Conservation (phyloP, 2,329 filamentous ascomycete species). For the Trichophyton verrucosum region DNA sequence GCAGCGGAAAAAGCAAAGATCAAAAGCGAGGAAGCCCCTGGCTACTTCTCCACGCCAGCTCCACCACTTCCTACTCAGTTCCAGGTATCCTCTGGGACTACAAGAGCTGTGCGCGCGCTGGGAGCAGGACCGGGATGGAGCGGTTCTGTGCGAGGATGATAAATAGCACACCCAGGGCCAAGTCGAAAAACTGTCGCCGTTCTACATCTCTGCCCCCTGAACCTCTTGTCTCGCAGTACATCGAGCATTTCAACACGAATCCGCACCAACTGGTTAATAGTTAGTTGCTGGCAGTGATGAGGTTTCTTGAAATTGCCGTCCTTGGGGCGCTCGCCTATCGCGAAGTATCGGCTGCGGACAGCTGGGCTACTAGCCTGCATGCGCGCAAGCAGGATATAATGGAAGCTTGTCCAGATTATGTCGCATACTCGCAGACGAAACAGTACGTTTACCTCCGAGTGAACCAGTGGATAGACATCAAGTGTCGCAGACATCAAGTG, state of each 20-base stretch:
- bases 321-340: neutral
- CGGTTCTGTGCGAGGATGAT: neutral
- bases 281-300: neutral
- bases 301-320: neutral
- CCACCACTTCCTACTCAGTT: neutral
- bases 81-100: neutral
- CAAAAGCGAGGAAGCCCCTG: neutral
- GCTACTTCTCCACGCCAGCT: neutral
- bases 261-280: too few relatives aligned
- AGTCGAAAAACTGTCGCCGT: too few relatives aligned
- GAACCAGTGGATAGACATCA: neutral
- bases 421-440: constrained; percentile 17
- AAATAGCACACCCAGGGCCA: neutral
- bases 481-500: neutral
- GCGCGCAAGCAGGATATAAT: neutral
- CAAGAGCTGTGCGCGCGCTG: neutral
- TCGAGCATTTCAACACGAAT: neutral
- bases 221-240: neutral
- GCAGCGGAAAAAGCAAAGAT: neutral
- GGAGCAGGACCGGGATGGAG: neutral
- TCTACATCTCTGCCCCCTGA: neutral
- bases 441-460: constrained; percentile 10
- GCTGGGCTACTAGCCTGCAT: neutral
- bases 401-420: constrained; percentile 20
- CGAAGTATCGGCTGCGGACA: neutral